Conservation (phyloP, 2,329 filamentous ascomycete species). For the Xylaria sp. region DNA sequence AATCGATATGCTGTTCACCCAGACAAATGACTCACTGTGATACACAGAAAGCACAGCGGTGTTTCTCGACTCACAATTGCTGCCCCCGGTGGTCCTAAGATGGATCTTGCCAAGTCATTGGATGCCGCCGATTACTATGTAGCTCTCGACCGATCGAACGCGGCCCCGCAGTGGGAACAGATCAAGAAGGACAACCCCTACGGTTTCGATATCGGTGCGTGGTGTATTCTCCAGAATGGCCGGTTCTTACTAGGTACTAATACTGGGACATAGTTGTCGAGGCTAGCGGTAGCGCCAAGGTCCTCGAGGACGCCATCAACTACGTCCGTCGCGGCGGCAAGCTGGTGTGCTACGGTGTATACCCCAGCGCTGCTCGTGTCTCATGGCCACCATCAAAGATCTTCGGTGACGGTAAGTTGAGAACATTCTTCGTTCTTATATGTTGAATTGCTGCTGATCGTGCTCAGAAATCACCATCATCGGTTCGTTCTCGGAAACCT, state of each 20-base stretch:
- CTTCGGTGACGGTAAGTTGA: conserved; percentile 60
- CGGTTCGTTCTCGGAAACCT: conserved; percentile 78
- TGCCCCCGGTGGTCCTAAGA: conserved; percentile 75
- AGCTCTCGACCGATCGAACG: conserved; percentile 64
- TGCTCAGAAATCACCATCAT: conserved; percentile 74
- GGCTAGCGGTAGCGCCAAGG: conserved; percentile 75
- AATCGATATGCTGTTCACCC: neutral
- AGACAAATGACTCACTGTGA: conserved; percentile 1
- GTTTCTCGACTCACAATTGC: conserved; percentile 76
- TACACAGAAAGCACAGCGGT: conserved; percentile 63
- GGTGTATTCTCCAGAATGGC: too few relatives aligned
- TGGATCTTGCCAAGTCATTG: conserved; percentile 72
- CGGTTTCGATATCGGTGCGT: conserved; percentile 74
- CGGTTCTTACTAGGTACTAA: conserved; percentile 26
- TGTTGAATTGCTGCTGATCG: conserved; percentile 29
- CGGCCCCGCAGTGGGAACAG: conserved; percentile 68
- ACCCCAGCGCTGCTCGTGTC: conserved; percentile 70
- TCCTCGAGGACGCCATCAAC: conserved; percentile 76
- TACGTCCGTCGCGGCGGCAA: conserved; percentile 78
- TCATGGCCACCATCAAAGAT: conserved; percentile 78
- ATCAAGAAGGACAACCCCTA: conserved; percentile 74
- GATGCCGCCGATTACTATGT: conserved; percentile 66
- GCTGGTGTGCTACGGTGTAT: conserved; percentile 78
- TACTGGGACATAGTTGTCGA: conserved; percentile 63
- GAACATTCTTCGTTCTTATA: neutral